Conservation (phyloP, 768 basidiomycete genomes). For the Pulveroboletus sp. region DNA sequence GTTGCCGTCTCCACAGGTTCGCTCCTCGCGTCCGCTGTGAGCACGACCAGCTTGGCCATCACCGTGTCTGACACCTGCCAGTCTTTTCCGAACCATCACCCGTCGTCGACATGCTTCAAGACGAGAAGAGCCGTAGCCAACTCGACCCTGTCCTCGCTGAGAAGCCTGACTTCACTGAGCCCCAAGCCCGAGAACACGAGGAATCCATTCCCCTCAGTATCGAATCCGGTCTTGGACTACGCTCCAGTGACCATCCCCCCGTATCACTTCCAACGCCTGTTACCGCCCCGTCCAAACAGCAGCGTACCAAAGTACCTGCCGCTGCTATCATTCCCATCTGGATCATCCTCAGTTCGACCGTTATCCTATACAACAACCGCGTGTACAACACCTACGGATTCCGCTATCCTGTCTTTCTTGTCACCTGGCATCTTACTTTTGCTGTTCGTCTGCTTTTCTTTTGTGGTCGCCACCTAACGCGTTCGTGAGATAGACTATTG, state of each 20-base stretch:
- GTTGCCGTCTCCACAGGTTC: too few species aligned
- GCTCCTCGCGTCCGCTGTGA: too few species aligned
- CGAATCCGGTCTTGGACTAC: background rate
- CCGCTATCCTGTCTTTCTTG: constrained; percentile 88
- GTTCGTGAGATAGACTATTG: constrained; percentile 49
- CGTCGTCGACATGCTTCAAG: constrained; percentile 16
- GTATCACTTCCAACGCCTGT: constrained; percentile 54
- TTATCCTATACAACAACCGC: constrained; percentile 96
- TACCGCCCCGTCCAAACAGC: constrained; percentile 37
- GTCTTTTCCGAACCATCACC: background rate
- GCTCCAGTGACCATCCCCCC: constrained; percentile 6
- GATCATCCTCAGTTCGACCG: constrained; percentile 83
- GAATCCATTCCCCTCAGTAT: constrained; percentile 2
- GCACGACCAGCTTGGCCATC: too few species aligned
- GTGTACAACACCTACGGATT: constrained; percentile 80
- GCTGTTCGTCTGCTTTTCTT: constrained; percentile 40
- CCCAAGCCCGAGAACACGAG: constrained; percentile 18
- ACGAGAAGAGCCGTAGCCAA: constrained; percentile 20
- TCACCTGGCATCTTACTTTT: constrained; percentile 78
- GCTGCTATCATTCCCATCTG: constrained; percentile 82
- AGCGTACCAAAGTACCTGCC: constrained; percentile 56
- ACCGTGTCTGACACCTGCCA: too few species aligned
- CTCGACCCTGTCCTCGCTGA: constrained; percentile 7
- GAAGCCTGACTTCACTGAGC: constrained; percentile 18
- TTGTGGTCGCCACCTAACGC: constrained; percentile 1